These are phyloP conservation scores for Agrocybe praecox DNA, from an alignment of 768 basidiomycete species.

Conservation along the genomic window DNA sequence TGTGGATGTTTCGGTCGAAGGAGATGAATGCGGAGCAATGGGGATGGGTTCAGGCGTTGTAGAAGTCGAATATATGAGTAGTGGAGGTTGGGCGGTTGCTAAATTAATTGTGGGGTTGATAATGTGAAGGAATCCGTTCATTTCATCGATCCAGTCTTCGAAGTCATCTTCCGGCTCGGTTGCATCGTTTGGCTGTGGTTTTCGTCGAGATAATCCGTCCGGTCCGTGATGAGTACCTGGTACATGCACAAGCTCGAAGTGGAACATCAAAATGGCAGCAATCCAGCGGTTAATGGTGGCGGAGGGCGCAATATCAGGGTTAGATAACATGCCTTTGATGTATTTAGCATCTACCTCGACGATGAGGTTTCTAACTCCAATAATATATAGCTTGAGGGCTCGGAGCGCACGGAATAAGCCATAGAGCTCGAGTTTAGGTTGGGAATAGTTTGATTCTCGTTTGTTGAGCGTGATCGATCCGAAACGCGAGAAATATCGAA, in stretches of 20 bases:
- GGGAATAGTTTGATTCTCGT: too few relatives aligned
- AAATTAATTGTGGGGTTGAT: neutral
- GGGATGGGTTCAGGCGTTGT: neutral
- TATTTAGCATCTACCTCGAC: conserved; percentile 12
- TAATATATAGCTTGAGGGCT: conserved; percentile 22
- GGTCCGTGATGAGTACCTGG: conserved; percentile 3
- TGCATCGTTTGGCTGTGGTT: conserved; percentile 16
- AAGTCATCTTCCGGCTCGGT: neutral
- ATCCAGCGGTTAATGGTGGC: conserved; percentile 17
- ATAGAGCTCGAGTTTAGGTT: conserved; percentile 37
- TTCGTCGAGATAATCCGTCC: conserved; percentile 14
- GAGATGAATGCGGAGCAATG: too few relatives aligned
- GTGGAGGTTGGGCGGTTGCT: neutral
- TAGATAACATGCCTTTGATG: conserved; percentile 16
- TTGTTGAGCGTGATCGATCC: too few relatives aligned
- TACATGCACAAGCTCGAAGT: conserved; percentile 14
- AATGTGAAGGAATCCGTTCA: neutral
- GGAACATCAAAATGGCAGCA: conserved; percentile 9
- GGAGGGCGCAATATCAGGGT: neutral
- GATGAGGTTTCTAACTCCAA: conserved; percentile 29
- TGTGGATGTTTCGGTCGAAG: too few relatives aligned
- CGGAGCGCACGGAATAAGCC: conserved; percentile 28
- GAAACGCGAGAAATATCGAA: too few relatives aligned
- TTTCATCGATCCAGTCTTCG: neutral
- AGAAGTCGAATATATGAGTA: neutral